Conservation (phyloP, 768 basidiomycete genomes). For the Amanita jacksonii region DNA sequence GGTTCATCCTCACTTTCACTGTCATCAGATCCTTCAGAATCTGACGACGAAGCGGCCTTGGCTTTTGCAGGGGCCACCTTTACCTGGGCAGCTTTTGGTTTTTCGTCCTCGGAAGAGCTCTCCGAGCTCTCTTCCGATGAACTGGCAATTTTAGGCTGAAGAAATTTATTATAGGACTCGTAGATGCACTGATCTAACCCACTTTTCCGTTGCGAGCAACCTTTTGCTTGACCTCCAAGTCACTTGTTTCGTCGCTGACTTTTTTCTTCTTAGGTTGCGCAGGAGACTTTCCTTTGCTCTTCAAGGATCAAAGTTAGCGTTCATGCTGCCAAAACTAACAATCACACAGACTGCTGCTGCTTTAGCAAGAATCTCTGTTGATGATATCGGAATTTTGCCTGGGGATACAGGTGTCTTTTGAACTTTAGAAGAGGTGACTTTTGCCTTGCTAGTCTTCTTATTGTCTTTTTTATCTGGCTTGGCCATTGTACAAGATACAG, state of each 20-base stretch:
- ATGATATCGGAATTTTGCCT: slow-evolving; percentile 13
- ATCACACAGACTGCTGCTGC: slow-evolving; percentile 11
- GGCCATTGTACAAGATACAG: slow-evolving; percentile 26
- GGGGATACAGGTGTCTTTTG: slow-evolving; percentile 4
- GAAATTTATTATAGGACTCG: no score
- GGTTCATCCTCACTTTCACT: slow-evolving; percentile 22
- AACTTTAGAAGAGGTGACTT: slow-evolving; percentile 23
- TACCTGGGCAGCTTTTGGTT: slow-evolving; percentile 44
- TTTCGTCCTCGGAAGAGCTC: slow-evolving; percentile 42
- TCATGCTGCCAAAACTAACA: background rate
- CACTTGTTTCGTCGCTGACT: no score
- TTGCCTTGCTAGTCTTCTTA: slow-evolving; percentile 27
- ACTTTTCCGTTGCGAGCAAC: no score
- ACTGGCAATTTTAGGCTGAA: slow-evolving; percentile 13
- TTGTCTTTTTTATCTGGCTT: slow-evolving; percentile 40
- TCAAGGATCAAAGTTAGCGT: slow-evolving; percentile 7
- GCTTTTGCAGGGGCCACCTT: slow-evolving; percentile 28
- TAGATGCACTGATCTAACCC: slow-evolving; percentile 9
- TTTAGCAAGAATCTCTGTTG: slow-evolving; percentile 19
- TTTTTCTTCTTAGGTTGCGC: slow-evolving; percentile 18
- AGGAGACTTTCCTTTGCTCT: slow-evolving; percentile 9
- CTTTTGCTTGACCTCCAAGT: no score
- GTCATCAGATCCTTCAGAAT: no score
- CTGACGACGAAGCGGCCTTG: slow-evolving; percentile 24
- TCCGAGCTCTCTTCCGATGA: slow-evolving; percentile 38